Conservation (phyloP, 441 rosid genomes). For the Gossypium davidsonii region DNA sequence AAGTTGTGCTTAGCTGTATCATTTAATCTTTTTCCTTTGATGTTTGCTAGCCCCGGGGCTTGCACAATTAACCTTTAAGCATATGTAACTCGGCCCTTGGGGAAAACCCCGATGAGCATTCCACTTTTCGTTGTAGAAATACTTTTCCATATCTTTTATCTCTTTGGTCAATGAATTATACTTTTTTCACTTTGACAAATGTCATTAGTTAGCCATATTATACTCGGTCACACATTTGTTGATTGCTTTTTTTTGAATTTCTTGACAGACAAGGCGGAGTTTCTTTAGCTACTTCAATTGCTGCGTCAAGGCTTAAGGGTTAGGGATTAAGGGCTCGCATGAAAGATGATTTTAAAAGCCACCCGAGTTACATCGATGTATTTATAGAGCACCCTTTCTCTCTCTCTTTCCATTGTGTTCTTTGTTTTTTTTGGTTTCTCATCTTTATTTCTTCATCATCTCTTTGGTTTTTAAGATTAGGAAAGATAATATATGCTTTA, state of each 20-base stretch:
- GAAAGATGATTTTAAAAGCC: not conserved
- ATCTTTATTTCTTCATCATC: not conserved
- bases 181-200: not conserved
- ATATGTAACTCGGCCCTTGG: not conserved
- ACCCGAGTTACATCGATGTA: constrained; percentile 10
- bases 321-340: not conserved
- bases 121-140: not conserved
- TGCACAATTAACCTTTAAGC: too few relatives aligned
- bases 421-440: not conserved
- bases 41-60: not conserved
- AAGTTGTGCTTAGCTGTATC: constrained; percentile 13
- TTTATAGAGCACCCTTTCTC: not conserved
- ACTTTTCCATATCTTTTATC: not conserved
- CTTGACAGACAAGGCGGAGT: constrained; percentile 69
- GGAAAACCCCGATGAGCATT: not conserved
- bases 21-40: constrained; percentile 18
- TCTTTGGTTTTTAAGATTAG: not conserved
- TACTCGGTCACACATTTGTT: not conserved
- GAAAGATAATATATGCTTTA: not conserved
- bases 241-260: not conserved
- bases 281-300: constrained; percentile 88
- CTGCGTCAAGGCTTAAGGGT: constrained; percentile 55
- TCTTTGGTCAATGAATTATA: not conserved
- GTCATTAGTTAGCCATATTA: too few relatives aligned
- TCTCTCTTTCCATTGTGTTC: not conserved